Conservation (phyloP, 768 basidiomycete species). For the Boletus rufocinnamomeus region DNA sequence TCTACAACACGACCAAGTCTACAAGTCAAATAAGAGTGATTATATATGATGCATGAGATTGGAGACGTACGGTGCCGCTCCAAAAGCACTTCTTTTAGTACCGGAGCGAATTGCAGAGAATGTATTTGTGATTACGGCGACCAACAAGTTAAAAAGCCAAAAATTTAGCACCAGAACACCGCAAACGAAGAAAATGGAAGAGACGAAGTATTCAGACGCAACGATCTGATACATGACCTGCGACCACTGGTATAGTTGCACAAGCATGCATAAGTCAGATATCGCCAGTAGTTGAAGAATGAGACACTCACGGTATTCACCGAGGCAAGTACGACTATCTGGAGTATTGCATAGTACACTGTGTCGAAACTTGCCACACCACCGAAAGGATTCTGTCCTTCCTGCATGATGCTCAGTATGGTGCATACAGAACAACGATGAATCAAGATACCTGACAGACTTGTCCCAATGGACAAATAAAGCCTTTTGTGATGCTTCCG, state of each 20-base stretch:
- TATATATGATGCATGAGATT: neutral
- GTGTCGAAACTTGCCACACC: conserved; percentile 86
- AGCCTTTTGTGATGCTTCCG: conserved; percentile 66
- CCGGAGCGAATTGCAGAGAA: conserved; percentile 86
- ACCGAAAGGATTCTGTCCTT: conserved; percentile 62
- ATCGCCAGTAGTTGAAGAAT: neutral
- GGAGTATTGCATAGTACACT: conserved; percentile 76
- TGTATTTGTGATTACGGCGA: conserved; percentile 94
- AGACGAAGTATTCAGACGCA: conserved; percentile 87
- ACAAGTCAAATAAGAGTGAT: conserved; percentile 3
- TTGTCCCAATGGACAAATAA: conserved; percentile 86
- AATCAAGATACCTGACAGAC: conserved; percentile 62
- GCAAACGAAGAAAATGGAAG: conserved; percentile 83
- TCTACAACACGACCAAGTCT: conserved; percentile 47
- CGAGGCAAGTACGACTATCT: conserved; percentile 82
- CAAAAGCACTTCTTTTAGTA: conserved; percentile 91
- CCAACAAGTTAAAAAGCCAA: conserved; percentile 91
- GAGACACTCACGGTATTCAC: conserved; percentile 63
- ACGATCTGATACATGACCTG: conserved; percentile 86
- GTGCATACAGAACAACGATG: neutral
- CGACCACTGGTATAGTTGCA: conserved; percentile 55
- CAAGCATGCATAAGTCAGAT: neutral
- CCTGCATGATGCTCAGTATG: conserved; percentile 39
- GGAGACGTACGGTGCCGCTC: conserved; percentile 51
- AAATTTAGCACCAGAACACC: conserved; percentile 88